Percentiles rank a stretch among this genome's conserved stretches.
These are phyloP conservation scores for Colletotrichum phormii DNA, from an alignment of 2,329 filamentous ascomycete genomes.

Conservation along the genomic window DNA sequence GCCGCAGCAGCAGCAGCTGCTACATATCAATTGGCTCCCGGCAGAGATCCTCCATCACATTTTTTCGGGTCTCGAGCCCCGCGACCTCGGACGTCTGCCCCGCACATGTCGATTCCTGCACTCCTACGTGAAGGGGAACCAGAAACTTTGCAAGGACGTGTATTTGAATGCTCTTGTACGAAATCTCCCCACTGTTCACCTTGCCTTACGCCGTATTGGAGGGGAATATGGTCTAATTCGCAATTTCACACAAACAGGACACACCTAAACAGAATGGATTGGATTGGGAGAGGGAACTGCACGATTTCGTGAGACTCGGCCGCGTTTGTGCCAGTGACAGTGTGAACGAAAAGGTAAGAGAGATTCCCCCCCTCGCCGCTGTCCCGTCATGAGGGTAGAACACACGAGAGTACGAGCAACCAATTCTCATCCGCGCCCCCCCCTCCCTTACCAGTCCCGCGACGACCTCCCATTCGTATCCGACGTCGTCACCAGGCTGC, in stretches of 20 bases:
- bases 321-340: conserved; percentile 51
- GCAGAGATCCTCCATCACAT: conserved; percentile 74
- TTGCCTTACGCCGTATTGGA: neutral
- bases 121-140: conserved; percentile 67
- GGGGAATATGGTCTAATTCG: conserved; percentile 1
- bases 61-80: conserved; percentile 65
- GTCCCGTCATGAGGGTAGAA: too few relatives aligned
- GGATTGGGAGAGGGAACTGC: conserved; percentile 57
- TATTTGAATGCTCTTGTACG: conserved; percentile 69
- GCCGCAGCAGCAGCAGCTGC: neutral
- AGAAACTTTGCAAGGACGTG: conserved; percentile 69
- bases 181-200: conserved; percentile 1
- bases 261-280: conserved; percentile 47
- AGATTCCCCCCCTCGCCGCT: neutral
- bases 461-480: conserved; percentile 63
- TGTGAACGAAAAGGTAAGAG: conserved; percentile 53
- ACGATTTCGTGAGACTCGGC: conserved; percentile 56
- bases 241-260: conserved; percentile 42
- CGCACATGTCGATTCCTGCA: conserved; percentile 64
- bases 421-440: neutral
- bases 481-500: conserved; percentile 56
- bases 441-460: conserved; percentile 51
- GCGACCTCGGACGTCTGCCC: conserved; percentile 65
- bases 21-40: conserved; percentile 54
- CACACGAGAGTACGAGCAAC: neutral